Evolutionary conservation across 257 asterid genomes (phyloP), one percentile per base, ranked within the genome.

Genomic region (Solanum habrochaites): DNA sequence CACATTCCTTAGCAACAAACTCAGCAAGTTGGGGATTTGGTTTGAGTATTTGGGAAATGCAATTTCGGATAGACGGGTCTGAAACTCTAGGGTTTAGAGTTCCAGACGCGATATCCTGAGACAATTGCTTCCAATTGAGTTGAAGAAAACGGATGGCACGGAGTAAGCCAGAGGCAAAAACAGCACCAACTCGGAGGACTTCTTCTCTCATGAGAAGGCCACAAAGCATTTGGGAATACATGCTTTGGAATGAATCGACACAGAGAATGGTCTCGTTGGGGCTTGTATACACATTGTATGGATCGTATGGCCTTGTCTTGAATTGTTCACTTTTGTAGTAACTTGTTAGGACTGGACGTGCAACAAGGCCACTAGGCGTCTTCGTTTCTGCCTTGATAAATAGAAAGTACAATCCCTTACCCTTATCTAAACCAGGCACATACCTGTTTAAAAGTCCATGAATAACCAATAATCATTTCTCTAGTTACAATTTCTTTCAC

Each of bases 261-360:
- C 99, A 95, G 27, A 96, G 96, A 69, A 96, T 90, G 47, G 99
- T 91, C 84, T 92, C 98, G 20, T 92, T 93, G 0, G 98, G 98
- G 92, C 99, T 96, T 11, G 99, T 95, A 92, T 94, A 94, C 6
- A 92, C 96, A 69, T 86, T 85, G 90, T 88, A 93, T 1, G 96
- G 95, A 85, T 95, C 96, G 42, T 89, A 89, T 15, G 98, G 96
- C 29, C 97, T 92, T 86, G 67, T 92, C 91, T 92, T 96, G 93
- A 96, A 96, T 14, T 90, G 93, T 15, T 94, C 98, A 78, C 97
- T 93, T 83, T 94, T 94, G 94, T 94, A 94, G 89, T 94, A 95
- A 88, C 99, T 94, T 11, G 98, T 96, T 73, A 96, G 91, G 25
- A 95, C 99, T 23, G 99, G 98, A 5, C 98, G 94, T 1, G 98